Base-by-base conservation (phyloP, 1,284 basidiomycete species). In the Coniferiporia weirii region DNA sequence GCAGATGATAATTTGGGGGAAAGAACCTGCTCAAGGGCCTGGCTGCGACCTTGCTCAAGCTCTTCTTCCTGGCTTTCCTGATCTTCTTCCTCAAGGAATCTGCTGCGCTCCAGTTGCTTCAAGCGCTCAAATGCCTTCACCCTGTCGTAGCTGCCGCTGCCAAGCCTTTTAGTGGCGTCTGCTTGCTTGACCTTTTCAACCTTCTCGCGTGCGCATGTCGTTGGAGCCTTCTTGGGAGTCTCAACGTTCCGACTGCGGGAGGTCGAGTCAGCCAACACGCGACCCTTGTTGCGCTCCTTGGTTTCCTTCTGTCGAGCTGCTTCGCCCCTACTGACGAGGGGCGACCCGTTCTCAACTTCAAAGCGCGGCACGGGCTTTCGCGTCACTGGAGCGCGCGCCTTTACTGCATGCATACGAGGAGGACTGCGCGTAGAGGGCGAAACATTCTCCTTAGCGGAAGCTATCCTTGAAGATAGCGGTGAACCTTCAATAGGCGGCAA, bases 71-170 rank as follows among this genome's bases (percentile, higher is more conserved):
- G 65, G 57, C 65, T 66, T 64, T 62, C 70, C 59, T 69, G 65
- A 48, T 58, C 56, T 34, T 64, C 66, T 63, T 66, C 64, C 48
- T 67, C 62, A 59, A 63, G 50, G 54, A 66, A 64, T 36, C 60
- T 52, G 54, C 72, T 69, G 63, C 62, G 64, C 64, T 73, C 75
- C 19, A 71, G 64, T 56, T 73, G 69, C 57, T 75, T 73, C 65
- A 81, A 78, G 32, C 74, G 71, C 62, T 79, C 78, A 56, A 62
- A 62, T 12, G 57, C 61, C 46, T 62, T 62, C 15, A 62, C 61
- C 9, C 61, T 52, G 34, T 62, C 61, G 19, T 57, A 56, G 36
- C 61, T 62, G n/a, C 61, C 57, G 47, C 52, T 61, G 40, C 60
- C 56, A 45, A 61, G 47, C 22, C 35, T 44, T 20, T 32, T 56